Evolutionary conservation across 148 eudicot species (phyloP).

Genomic region (Chenopodium berlandieri): DNA sequence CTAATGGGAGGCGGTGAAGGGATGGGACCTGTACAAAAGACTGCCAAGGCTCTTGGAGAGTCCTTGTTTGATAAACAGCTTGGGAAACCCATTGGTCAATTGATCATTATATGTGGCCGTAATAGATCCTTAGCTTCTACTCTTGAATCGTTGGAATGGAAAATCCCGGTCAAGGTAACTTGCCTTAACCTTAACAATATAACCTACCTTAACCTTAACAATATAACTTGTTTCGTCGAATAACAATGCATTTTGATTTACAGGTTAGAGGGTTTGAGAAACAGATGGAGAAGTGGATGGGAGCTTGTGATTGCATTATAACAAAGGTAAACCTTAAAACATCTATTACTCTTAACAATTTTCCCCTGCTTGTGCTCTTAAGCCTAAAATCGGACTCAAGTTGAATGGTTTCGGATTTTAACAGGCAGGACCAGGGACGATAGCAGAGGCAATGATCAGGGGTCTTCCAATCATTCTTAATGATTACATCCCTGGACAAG

Average conservation of each 20-base stretch:
- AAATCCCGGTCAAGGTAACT: constrained; percentile 81
- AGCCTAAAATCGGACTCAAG: neutral
- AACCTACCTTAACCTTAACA: neutral
- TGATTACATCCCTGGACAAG: constrained; percentile 97
- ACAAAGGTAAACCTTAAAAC: constrained; percentile 55
- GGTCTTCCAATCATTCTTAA: constrained; percentile 97
- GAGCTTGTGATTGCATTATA: constrained; percentile 94
- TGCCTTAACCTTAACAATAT: neutral
- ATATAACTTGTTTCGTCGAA: neutral
- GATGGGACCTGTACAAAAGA: constrained; percentile 93
- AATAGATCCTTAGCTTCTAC: constrained; percentile 60
- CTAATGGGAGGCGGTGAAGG: constrained; percentile 99
- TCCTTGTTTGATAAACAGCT: constrained; percentile 53
- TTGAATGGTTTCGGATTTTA: constrained; percentile 12
- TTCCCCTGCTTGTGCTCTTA: neutral
- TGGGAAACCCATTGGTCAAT: constrained; percentile 80
- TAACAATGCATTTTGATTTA: constrained; percentile 1
- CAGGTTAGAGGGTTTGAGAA: constrained; percentile 87
- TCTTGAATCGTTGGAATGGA: constrained; percentile 75
- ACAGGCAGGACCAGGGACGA: constrained; percentile 99
- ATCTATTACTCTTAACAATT: neutral
- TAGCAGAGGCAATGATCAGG: constrained; percentile 93
- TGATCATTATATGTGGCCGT: constrained; percentile 84
- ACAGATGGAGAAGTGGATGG: constrained; percentile 98
- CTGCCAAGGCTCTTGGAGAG: constrained; percentile 79